Base-by-base conservation (phyloP, 352 stramenopile species). In the Peronospora belbahrii region DNA sequence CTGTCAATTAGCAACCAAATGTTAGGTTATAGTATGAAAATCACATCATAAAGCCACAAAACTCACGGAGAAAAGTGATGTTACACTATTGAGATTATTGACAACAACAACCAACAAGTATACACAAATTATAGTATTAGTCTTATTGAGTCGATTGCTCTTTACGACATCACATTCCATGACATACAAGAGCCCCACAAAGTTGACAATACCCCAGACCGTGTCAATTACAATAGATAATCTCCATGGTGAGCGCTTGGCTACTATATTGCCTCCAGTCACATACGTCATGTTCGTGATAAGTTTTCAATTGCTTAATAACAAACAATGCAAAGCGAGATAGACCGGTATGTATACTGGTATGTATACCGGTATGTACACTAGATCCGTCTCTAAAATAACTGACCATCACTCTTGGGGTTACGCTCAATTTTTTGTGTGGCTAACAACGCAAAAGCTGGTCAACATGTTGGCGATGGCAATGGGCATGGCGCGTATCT, bases 111-210 rank as follows among this genome's bases (percentile, higher is more conserved):
- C n/a, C n/a, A n/a, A n/a, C n/a, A n/a, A n/a, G n/a, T n/a, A n/a
- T n/a, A n/a, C n/a, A n/a, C n/a, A n/a, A n/a, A n/a, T n/a, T n/a
- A n/a, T 40, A 18, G 11, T 9, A 30, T 28, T 19, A 42, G 35
- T 42, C 35, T 23, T n/a, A 11, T 28, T 28, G 1, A 28, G 24
- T 33, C 11, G n/a, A n/a, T n/a, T 14, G 9, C 6, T 33, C 14
- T 14, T 17, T 33, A 28, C 13, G 3, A 23, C 20, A 28, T n/a
- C n/a, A 42, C 0, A 10, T 13, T 49, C 8, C 0, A 18, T n/a
- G 7, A 76, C 77, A 48, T 69, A 89, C 78, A 89, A 87, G 42
- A 89, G 65, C 20, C 77, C 74, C 0, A 89, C 52, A 33, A 89
- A 79, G 73, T 85, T 82, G 23, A 87, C 42, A 34, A 79, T 56